Percentiles rank a stretch among this genome's conserved stretches.
Evolutionary conservation across 345 rosid genomes (phyloP).

Genomic region (Hibiscus mutabilis): DNA sequence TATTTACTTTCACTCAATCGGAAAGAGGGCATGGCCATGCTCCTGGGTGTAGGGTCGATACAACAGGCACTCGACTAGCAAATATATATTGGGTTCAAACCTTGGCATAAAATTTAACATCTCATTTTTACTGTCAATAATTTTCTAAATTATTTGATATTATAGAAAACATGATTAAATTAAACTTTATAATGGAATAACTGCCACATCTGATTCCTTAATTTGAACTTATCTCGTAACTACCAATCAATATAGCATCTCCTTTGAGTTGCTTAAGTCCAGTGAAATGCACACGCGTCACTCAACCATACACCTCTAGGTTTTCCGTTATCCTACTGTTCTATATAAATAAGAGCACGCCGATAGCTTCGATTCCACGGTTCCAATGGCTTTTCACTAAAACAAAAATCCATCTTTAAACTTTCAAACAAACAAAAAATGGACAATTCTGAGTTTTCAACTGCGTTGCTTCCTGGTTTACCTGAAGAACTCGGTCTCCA

Average conservation of each 20-base stretch:
- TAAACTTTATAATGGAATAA: too few species aligned
- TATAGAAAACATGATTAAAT: too few species aligned
- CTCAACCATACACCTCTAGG: not conserved
- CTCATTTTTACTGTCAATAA: too few species aligned
- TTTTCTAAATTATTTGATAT: too few species aligned
- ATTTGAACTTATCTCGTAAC: not conserved
- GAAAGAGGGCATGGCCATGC: too few species aligned
- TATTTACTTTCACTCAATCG: too few species aligned
- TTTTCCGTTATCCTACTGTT: not conserved
- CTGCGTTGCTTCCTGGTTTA: constrained; percentile 39
- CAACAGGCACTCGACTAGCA: too few species aligned
- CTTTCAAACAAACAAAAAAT: not conserved
- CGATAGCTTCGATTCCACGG: not conserved
- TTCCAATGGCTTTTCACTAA: not conserved
- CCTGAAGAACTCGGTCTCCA: constrained; percentile 53
- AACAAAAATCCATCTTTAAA: not conserved
- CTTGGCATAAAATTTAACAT: too few species aligned
- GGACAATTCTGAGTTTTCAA: constrained; percentile 14
- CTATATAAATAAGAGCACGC: not conserved
- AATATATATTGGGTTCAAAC: too few species aligned
- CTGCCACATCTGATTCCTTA: not conserved
- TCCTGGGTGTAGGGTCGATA: too few species aligned
- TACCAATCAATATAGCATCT: not conserved
- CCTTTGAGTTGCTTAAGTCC: not conserved
- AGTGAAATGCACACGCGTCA: not conserved